Evolutionary conservation across 495 filamentous ascomycete species (phyloP), one percentile per base, ranked within the genome.

Genomic region (Sabuloglossum arenarium): DNA sequence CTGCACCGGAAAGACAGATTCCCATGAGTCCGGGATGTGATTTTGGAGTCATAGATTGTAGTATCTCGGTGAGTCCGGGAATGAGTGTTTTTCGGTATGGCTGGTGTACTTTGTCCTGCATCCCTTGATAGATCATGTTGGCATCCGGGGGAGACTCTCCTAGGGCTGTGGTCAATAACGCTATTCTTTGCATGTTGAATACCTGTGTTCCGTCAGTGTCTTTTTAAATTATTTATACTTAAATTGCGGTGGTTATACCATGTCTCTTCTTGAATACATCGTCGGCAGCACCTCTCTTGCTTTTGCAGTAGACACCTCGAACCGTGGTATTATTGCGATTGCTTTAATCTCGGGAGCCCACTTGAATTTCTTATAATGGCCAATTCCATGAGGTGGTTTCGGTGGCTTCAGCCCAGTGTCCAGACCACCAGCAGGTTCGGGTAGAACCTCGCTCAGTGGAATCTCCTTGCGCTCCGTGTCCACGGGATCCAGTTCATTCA

Each of bases 91-190:
- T 80, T 45, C 91, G 80, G 69, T 97, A 95, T 10, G 86, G 90
- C 67, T 98, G 91, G 68, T 98, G 91, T 39, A 98, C 75, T 67
- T 87, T 91, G 70, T 98, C 91, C 69, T 94, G 88, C 91, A 98
- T 98, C 28, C 86, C 90, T 28, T 88, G 75, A 71, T 87, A 94
- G 65, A 98, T 97, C 67, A 88, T 81, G 59, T 88, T 82, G 39
- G 90, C 79, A 63, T 95, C 82, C n/a, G 88, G 90, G 6, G 91
- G 91, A 16, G 82, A 86, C 59, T 82, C 77, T 47, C 88, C 88
- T 59, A 98, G 72, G 1, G 88, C 88, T 4, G 82, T 80, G 12
- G 89, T 86, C 11, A 98, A 79, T 24, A 97, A 71, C 16, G 89
- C 86, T 64, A 90, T 83, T 57, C 91, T 78, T 66, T 96, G 91